These are phyloP conservation scores for Hypoxylon sp. DNA, from an alignment of 2,329 filamentous ascomycete genomes.

Conservation along the genomic window DNA sequence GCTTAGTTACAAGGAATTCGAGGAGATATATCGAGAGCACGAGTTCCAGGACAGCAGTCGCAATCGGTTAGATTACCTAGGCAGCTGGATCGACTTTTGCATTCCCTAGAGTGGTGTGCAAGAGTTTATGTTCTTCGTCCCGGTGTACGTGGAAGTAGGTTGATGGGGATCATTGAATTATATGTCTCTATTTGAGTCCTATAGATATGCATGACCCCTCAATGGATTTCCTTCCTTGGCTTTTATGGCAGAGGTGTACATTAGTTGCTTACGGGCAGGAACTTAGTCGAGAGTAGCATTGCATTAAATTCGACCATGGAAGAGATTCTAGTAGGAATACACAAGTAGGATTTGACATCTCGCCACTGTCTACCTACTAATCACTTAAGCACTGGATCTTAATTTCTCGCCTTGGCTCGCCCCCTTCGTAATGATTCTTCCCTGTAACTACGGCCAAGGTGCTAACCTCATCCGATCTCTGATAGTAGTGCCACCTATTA, in stretches of 20 bases:
- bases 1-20: constrained; percentile 85
- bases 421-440: neutral
- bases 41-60: constrained; percentile 74
- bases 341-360: neutral
- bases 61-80: constrained; percentile 82
- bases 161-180: neutral
- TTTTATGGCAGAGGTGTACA: constrained; percentile 3
- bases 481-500: neutral
- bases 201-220: neutral
- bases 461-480: too few relatives aligned
- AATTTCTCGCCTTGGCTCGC: neutral
- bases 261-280: neutral
- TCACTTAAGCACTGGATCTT: neutral
- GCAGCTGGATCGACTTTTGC: constrained; percentile 90
- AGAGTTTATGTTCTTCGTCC: neutral
- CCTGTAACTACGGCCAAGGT: neutral
- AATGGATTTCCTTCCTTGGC: neutral
- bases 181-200: neutral
- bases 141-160: neutral
- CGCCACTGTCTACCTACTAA: neutral
- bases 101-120: constrained; percentile 64
- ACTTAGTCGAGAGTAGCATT: neutral
- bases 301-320: neutral
- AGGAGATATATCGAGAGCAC: constrained; percentile 71
- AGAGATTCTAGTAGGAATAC: neutral